These are phyloP conservation scores for Wickerhamomyces mucosus DNA, from an alignment of 805 yeast genomes.

Conservation along the genomic window DNA sequence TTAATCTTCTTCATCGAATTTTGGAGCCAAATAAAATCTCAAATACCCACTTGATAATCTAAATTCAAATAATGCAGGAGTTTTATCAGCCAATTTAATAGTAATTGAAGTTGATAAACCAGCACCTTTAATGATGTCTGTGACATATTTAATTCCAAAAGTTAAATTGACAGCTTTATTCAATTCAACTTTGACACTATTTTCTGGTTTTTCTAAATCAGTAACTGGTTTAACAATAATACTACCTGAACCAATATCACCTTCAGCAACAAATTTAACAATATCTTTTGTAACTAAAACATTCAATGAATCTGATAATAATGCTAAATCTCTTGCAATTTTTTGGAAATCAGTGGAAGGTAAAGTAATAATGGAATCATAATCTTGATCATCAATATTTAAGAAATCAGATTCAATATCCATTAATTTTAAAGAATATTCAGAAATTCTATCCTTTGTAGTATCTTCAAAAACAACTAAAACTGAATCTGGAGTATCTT, in stretches of 20 bases:
- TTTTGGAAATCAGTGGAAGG: constrained; percentile 86
- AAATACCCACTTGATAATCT: constrained; percentile 85
- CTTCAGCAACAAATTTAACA: constrained; percentile 81
- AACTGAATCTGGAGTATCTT: constrained; percentile 75
- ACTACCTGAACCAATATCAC: constrained; percentile 84
- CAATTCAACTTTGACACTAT: constrained; percentile 65
- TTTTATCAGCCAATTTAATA: constrained; percentile 77
- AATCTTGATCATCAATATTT: constrained; percentile 88
- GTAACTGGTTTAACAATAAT: constrained; percentile 78
- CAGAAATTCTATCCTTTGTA: constrained; percentile 83
- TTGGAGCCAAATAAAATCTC: constrained; percentile 95
- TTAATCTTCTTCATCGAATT: constrained; percentile 85
- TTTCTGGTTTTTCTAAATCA: constrained; percentile 73
- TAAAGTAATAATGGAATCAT: constrained; percentile 77
- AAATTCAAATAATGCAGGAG: constrained; percentile 92
- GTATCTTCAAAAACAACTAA: constrained; percentile 84
- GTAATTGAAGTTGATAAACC: constrained; percentile 68
- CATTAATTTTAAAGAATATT: constrained; percentile 86
- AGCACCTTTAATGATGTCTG: constrained; percentile 88
- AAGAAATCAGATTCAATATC: constrained; percentile 93
- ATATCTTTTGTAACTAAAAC: constrained; percentile 87
- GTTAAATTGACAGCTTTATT: constrained; percentile 81
- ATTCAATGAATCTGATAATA: constrained; percentile 79
- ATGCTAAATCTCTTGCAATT: constrained; percentile 78
- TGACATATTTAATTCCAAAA: constrained; percentile 85